These are phyloP conservation scores for Colletotrichum lini DNA, from an alignment of 2,329 filamentous ascomycete species.

Conservation along the genomic window DNA sequence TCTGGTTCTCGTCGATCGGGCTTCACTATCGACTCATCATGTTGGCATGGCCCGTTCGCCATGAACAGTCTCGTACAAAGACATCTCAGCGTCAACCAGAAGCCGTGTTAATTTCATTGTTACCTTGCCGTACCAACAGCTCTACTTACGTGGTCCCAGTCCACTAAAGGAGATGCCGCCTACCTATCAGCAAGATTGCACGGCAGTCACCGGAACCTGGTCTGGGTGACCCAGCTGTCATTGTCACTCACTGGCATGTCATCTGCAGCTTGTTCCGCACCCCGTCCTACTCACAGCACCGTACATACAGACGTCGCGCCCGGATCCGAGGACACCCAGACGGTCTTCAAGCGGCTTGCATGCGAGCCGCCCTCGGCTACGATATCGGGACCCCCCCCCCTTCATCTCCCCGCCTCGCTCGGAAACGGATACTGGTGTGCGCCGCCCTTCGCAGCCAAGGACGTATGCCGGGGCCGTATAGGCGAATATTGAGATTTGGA, in stretches of 20 bases:
- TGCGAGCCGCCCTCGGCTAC: neutral
- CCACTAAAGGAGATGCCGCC: neutral
- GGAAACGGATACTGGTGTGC: neutral
- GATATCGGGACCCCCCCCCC: neutral
- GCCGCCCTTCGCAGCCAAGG: neutral
- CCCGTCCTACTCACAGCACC: neutral
- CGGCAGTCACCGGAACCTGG: neutral
- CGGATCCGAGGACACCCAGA: neutral
- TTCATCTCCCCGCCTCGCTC: constrained; percentile 5
- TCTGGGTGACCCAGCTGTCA: neutral
- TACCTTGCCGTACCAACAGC: neutral
- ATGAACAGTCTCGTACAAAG: neutral
- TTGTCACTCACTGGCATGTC: neutral
- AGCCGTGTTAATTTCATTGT: neutral
- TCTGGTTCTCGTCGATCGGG: neutral
- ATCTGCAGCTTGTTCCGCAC: neutral
- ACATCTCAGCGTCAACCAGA: neutral
- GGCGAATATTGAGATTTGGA: constrained; percentile 1
- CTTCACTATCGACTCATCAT: neutral
- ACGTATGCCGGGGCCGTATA: neutral
- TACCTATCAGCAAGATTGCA: neutral
- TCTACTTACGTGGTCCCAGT: neutral
- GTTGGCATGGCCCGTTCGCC: neutral
- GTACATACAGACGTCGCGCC: neutral
- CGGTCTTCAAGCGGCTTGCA: neutral